Base-by-base conservation (phyloP, 495 filamentous ascomycete genomes). In the Lasiosphaeriaceae sp. region DNA sequence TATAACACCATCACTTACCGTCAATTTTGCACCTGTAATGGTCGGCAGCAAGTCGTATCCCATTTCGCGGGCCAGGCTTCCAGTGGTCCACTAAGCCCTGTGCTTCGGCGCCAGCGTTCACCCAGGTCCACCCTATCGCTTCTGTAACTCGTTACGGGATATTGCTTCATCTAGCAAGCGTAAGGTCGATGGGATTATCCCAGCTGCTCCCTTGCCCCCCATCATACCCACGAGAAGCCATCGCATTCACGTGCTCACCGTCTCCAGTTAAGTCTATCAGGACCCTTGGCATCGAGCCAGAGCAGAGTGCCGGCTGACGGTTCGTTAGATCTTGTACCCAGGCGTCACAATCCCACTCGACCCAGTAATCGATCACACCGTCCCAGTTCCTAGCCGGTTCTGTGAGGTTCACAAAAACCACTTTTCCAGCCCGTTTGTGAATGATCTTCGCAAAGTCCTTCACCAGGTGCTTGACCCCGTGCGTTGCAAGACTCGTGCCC, bases 341-440 rank as follows among this genome's bases (percentile, higher is more conserved):
- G 46, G 50, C 51, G 56, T 59, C 45, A 22, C 34, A 59, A 43
- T 59, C 50, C 56, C 44, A 54, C 45, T 59, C 44, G n/a, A 59
- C 51, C 56, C 43, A 58, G 43, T 58, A 58, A 58, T 58, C 50
- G 44, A 58, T 52, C 37, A 58, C 49, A 41, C 22, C n/a, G 19
- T 52, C 49, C 45, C 41, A 54, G 21, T 41, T 54, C 35, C 23
- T 52, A 48, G 49, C 39, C 31, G 47, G 56, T 58, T 53, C 19
- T 12, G 49, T 52, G 8, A 52, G 56, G 56, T 58, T 58, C 29
- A 58, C 29, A 58, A 58, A 58, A 24, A 58, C 56, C 43, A 58
- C 56, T 48, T 58, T 59, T 23, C 51, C 45, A 50, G 43, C 56
- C 46, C 45, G 56, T 59, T 44, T 35, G 34, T 54, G 35, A 54